These are phyloP conservation scores for Amborella trichopoda DNA, from an alignment of 164 flowering plant species.

Conservation along the genomic window DNA sequence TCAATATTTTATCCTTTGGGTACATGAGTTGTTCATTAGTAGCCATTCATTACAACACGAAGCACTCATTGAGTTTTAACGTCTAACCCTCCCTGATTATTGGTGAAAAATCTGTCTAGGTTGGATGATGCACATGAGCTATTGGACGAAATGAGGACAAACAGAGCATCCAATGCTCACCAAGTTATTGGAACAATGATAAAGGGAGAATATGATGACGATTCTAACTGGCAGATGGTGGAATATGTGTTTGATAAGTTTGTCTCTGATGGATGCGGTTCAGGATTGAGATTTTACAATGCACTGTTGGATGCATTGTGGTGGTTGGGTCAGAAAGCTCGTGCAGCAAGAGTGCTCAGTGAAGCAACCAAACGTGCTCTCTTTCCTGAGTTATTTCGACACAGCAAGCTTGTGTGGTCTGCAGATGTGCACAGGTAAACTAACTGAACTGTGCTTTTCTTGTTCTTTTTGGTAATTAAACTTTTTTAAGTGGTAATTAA, in stretches of 20 bases:
- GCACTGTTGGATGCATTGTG: constrained; percentile 85
- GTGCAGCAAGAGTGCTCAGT: constrained; percentile 68
- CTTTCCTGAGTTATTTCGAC: constrained; percentile 65
- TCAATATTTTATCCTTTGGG: too few relatives aligned
- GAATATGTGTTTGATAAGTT: constrained; percentile 84
- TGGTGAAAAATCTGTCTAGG: too few relatives aligned
- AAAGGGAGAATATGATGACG: constrained; percentile 82
- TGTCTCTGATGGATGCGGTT: constrained; percentile 68
- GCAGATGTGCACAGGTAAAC: constrained; percentile 80
- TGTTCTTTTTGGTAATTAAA: too few relatives aligned
- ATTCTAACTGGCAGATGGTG: constrained; percentile 94
- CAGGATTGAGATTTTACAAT: constrained; percentile 79
- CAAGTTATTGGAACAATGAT: constrained; percentile 86
- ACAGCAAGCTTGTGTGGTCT: constrained; percentile 76
- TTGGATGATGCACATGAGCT: constrained; percentile 58
- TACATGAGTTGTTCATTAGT: too few relatives aligned
- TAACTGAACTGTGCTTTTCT: too few relatives aligned
- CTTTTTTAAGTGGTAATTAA: too few relatives aligned
- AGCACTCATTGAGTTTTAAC: too few relatives aligned
- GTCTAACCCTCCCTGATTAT: too few relatives aligned
- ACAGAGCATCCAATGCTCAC: constrained; percentile 63
- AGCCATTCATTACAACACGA: too few relatives aligned
- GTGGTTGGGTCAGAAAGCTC: constrained; percentile 77
- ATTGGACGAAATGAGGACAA: constrained; percentile 67
- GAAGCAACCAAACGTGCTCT: constrained; percentile 74